Evolutionary conservation across 208 protist genomes (phyloP).

Genomic region (Leishmania gerbilli): DNA sequence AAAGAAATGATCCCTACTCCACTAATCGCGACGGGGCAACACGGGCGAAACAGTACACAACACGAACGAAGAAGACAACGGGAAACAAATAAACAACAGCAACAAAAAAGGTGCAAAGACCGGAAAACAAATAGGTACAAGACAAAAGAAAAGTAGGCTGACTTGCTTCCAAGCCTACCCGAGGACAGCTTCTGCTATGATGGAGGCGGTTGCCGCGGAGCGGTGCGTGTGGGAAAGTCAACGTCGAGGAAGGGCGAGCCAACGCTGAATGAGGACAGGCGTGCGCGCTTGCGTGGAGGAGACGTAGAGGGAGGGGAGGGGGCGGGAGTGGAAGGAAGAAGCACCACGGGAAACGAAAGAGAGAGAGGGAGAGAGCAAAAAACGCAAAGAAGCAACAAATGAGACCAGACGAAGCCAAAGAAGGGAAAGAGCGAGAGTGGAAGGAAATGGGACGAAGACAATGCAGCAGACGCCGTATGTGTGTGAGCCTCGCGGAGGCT

Average conservation of each 20-base stretch:
- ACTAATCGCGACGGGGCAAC: not conserved
- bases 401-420: slow-evolving; percentile 1
- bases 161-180: not conserved
- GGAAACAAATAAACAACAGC: not conserved
- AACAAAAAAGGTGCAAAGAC: not conserved
- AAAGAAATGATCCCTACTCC: not conserved
- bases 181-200: not conserved
- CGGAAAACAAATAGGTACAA: slow-evolving; percentile 1
- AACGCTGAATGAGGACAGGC: not conserved
- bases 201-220: not conserved
- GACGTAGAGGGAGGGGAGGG: not conserved
- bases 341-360: not conserved
- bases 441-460: not conserved
- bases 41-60: not conserved
- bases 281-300: not conserved
- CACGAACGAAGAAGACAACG: not conserved
- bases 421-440: not conserved
- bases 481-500: not conserved
- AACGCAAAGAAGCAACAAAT: not conserved
- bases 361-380: not conserved
- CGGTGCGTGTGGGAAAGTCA: not conserved
- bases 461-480: not conserved
- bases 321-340: not conserved
- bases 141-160: not conserved
- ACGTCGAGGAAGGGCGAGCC: not conserved